A percentile compares a stretch with the other conserved stretches of the same genome.
phyloP scores from a whole-genome alignment of 106 monocot species.

The Dendrobium huoshanense region DNA sequence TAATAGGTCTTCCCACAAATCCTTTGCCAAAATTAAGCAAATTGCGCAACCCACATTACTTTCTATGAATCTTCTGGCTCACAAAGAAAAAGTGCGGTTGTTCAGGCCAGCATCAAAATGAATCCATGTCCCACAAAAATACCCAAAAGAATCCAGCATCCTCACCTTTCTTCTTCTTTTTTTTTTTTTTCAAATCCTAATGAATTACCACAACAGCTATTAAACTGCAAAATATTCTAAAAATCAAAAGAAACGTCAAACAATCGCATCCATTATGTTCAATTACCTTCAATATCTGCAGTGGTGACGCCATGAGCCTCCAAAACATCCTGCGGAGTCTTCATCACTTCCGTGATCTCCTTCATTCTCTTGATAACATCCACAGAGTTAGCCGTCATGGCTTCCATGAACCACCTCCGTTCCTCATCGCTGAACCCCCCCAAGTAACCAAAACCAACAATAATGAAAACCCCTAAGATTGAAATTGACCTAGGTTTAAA shows the following conservation, averaged over 20 bases:
- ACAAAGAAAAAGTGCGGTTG: background rate
- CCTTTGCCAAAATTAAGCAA: no score
- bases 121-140: background rate
- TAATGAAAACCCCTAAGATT: background rate
- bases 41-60: background rate
- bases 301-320: slow-evolving; percentile 67
- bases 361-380: slow-evolving; percentile 91
- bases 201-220: background rate
- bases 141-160: background rate
- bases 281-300: slow-evolving; percentile 71
- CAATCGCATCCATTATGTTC: background rate
- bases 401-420: slow-evolving; percentile 93
- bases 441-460: background rate
- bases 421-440: slow-evolving; percentile 57
- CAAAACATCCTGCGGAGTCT: slow-evolving; percentile 68
- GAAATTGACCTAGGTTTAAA: background rate
- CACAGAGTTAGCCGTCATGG: slow-evolving; percentile 76
- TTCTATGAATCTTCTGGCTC: background rate
- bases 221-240: background rate
- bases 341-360: slow-evolving; percentile 91
- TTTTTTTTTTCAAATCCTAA: background rate
- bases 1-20: no score
- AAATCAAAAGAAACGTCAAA: background rate
- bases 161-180: background rate
- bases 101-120: background rate